Conservation (phyloP, 2,329 filamentous ascomycete genomes). For the Aspergillus sp. region DNA sequence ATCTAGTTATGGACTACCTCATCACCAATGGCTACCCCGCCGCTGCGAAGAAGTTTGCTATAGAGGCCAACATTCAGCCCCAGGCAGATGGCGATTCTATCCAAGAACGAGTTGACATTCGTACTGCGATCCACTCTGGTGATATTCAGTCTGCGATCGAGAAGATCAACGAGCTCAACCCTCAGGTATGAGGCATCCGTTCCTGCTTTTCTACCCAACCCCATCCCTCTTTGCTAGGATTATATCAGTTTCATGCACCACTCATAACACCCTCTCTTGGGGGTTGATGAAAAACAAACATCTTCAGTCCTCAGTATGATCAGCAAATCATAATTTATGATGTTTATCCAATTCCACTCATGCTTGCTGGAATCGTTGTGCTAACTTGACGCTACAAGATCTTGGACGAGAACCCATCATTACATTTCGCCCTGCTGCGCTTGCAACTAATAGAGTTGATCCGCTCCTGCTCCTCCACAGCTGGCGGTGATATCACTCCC, state of each 20-base stretch:
- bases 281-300: constrained; percentile 76
- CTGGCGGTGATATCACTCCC: constrained; percentile 64
- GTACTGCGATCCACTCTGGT: constrained; percentile 74
- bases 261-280: constrained; percentile 73
- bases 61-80: constrained; percentile 78
- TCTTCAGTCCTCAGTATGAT: constrained; percentile 87
- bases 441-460: constrained; percentile 94
- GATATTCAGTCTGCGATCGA: constrained; percentile 80
- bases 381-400: constrained; percentile 52
- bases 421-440: constrained; percentile 84
- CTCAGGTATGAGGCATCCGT: constrained; percentile 61
- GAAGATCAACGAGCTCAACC: constrained; percentile 79
- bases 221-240: constrained; percentile 61
- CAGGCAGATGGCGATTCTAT: constrained; percentile 67
- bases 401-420: constrained; percentile 67
- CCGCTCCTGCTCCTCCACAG: constrained; percentile 58
- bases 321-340: constrained; percentile 27
- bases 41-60: constrained; percentile 86
- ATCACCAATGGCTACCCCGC: constrained; percentile 91
- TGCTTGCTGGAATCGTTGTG: constrained; percentile 7
- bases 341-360: constrained; percentile 7
- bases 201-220: not conserved
- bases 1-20: constrained; percentile 90
- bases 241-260: constrained; percentile 99
- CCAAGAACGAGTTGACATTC: constrained; percentile 69